Base-by-base conservation (phyloP, 345 rosid species). In the Gossypium bickii region DNA sequence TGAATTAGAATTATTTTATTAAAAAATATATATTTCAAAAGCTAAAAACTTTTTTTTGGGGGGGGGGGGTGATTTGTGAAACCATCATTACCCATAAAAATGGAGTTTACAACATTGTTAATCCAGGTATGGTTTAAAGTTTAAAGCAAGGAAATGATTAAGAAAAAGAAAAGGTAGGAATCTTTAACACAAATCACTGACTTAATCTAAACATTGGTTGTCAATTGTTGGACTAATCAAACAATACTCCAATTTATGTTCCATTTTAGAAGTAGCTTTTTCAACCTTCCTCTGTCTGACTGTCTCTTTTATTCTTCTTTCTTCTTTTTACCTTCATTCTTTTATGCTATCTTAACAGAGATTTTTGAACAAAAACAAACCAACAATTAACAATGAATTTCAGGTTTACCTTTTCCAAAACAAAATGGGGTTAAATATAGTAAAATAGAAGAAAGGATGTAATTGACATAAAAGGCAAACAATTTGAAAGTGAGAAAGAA, bases 111-210 rank as follows among this genome's bases (percentile, higher is more conserved):
- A 34, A 34, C 38, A 34, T 34, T 34, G 38, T 34, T 34, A 34
- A 34, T 34, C 38, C 38, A 34, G 38, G 38, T 34, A 34, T 34
- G 38, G 38, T 34, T 34, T 34, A 34, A 34, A 34, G 38, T 34
- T 34, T 22, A 59, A 59, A 59, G 38, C 63, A 59, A 59, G 25
- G 16, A 59, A 59, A 25, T 59, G 17, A 25, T 24, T 24, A 22
- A 22, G 11, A 57, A 58, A 57, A 57, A 34, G 41, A 34, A 34
- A n/a, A 20, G 9, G 41, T 59, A 25, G 64, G 41, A 59, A 59
- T 59, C n/a, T 59, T 27, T 34, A 25, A 59, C 38, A 24, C 57
- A 82, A 82, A 85, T 52, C 67, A 82, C 76, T 78, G 83, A 77
- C 75, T 16, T 2, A 16, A 9, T 64, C 44, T 49, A 44, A 44